These are phyloP conservation scores for Exophiala phaeomuriformis DNA, from an alignment of 2,329 filamentous ascomycete species.

Conservation along the genomic window DNA sequence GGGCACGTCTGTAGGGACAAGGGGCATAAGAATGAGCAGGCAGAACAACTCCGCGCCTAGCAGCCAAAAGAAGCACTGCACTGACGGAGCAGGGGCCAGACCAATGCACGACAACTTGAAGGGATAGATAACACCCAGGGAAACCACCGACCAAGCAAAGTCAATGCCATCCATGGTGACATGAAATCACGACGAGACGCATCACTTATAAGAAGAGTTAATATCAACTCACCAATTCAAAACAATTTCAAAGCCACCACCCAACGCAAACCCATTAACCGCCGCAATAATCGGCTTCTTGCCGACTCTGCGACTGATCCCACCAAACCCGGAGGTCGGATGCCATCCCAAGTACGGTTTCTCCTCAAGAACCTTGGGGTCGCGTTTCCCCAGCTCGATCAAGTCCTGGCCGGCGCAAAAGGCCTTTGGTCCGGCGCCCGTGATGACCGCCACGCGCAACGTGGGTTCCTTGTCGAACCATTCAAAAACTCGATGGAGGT, in stretches of 20 bases:
- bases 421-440: conserved; percentile 37
- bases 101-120: too few relatives aligned
- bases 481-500: conserved; percentile 38
- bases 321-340: conserved; percentile 36
- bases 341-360: conserved; percentile 22
- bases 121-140: not conserved
- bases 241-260: conserved; percentile 67
- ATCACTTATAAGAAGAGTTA: not conserved
- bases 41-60: too few relatives aligned
- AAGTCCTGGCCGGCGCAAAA: conserved; percentile 43
- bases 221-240: conserved; percentile 25
- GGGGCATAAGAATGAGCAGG: too few relatives aligned
- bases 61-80: too few relatives aligned
- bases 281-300: conserved; percentile 71
- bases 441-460: conserved; percentile 39
- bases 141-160: not conserved
- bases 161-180: not conserved
- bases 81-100: too few relatives aligned
- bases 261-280: conserved; percentile 67
- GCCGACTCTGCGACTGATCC: conserved; percentile 51
- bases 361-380: conserved; percentile 28
- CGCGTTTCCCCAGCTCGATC: conserved; percentile 35
- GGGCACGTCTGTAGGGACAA: too few relatives aligned
- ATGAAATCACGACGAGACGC: too few relatives aligned
- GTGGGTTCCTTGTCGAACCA: conserved; percentile 42